Evolutionary conservation across 2,329 filamentous ascomycete species (phyloP).

Genomic region (Plectosphaerella plurivora): DNA sequence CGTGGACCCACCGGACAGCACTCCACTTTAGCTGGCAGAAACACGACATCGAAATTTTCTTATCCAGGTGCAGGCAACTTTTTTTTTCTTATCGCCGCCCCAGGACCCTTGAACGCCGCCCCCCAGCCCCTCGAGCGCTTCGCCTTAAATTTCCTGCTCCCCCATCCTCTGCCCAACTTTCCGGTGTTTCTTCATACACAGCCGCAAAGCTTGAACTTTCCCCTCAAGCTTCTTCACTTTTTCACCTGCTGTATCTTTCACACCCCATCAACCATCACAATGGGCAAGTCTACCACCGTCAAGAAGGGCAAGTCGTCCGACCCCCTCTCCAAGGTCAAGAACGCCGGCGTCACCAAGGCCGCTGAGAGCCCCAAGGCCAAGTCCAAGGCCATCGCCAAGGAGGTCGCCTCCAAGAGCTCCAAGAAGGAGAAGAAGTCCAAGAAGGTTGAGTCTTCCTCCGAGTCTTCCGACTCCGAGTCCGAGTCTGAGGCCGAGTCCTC

Average conservation of each 20-base stretch:
- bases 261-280: constrained; percentile 29
- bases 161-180: background rate
- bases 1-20: background rate
- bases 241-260: background rate
- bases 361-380: constrained; percentile 61
- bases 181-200: constrained; percentile 1
- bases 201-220: constrained; percentile 1
- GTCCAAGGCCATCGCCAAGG: constrained; percentile 64
- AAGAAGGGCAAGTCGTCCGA: constrained; percentile 56
- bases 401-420: constrained; percentile 43
- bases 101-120: constrained; percentile 9
- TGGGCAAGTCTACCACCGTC: constrained; percentile 47
- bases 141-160: constrained; percentile 4
- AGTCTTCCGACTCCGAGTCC: constrained; percentile 25
- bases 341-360: constrained; percentile 63
- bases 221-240: constrained; percentile 6
- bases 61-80: background rate
- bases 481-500: constrained; percentile 10
- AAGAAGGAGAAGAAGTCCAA: constrained; percentile 40
- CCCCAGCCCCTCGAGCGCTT: constrained; percentile 11
- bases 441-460: constrained; percentile 29
- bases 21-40: constrained; percentile 6
- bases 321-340: constrained; percentile 54
- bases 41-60: constrained; percentile 8
- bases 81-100: background rate